Conservation (phyloP, 2,329 filamentous ascomycete genomes). For the Aspergillus ustus region DNA sequence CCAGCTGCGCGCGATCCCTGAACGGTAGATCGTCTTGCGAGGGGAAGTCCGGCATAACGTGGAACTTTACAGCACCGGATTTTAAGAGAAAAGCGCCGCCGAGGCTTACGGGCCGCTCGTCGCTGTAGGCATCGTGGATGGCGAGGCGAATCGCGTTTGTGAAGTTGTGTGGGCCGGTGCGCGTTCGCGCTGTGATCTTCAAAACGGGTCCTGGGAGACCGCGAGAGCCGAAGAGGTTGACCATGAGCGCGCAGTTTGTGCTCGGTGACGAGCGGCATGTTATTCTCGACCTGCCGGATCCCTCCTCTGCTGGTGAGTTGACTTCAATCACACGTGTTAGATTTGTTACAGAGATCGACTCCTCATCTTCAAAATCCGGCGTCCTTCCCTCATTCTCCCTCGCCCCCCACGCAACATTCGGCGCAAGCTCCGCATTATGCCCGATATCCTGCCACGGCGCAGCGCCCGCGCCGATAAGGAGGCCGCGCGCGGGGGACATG, state of each 20-base stretch:
- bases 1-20: slow-evolving; percentile 32
- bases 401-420: slow-evolving; percentile 34
- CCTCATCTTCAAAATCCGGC: neutral
- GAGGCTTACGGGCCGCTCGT: slow-evolving; percentile 39
- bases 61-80: slow-evolving; percentile 42
- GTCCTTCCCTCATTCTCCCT: neutral
- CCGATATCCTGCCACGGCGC: slow-evolving; percentile 50
- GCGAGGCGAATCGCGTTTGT: slow-evolving; percentile 6
- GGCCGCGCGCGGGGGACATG: slow-evolving; percentile 38
- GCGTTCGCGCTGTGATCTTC: slow-evolving; percentile 40
- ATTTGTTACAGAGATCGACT: neutral
- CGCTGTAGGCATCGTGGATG: slow-evolving; percentile 34
- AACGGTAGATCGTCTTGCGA: slow-evolving; percentile 30
- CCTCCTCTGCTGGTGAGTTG: neutral
- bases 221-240: slow-evolving; percentile 47
- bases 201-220: slow-evolving; percentile 42
- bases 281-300: neutral
- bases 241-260: slow-evolving; percentile 49
- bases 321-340: neutral
- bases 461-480: slow-evolving; percentile 49
- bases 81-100: slow-evolving; percentile 50
- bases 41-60: slow-evolving; percentile 55
- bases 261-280: slow-evolving; percentile 21
- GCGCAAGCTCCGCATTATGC: slow-evolving; percentile 49
- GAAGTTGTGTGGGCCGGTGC: slow-evolving; percentile 18